Base-by-base conservation (phyloP, 768 basidiomycete genomes). In the Trametes cingulata region DNA sequence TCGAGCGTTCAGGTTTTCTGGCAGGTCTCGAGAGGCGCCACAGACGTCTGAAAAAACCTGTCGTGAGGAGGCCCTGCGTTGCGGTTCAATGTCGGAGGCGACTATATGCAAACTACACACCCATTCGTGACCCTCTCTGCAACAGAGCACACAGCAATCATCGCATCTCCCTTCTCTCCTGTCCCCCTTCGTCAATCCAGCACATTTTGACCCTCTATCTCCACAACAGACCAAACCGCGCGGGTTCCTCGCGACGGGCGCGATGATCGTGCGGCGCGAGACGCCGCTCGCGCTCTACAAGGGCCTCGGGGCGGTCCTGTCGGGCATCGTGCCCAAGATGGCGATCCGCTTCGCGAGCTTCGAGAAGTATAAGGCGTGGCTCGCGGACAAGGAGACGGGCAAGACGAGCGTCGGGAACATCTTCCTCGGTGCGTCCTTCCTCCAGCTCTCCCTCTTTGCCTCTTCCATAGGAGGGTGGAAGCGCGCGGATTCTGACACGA, bases 271-370 rank as follows among this genome's bases (percentile, higher is more conserved):
- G 24, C 82, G 81, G 60, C 84, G 94, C 56, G 97, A 99, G 77
- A 95, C 95, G 2, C 93, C 94, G 0, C 82, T 98, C 39, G 97
- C 97, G 2, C 76, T 99, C 39, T 99, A 98, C 84, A 99, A 99
- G 73, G 97, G 95, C 63, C 85, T 99, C 37, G 97, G 97, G 20
- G 97, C 97, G 9, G 97, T 99, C 42, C 78, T 96, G 46, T 88
- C 92, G 12, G 97, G 97, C 12, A 99, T 99, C 73, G 93, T 98
- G 8, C 97, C 97, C 1, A 99, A 99, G 78, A 99, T 99, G 97
- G 94, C 94, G 48, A 98, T 95, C 71, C 90, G 97, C 36, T 99
- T 98, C 73, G 95, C 96, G 10, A 93, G 92, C 73, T 99, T 99
- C 72, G 97, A 99, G 77, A 80, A 86, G 45, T 99, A 99, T 82